A percentile compares a stretch with the other conserved stretches of the same genome.
phyloP scores from a whole-genome alignment of 2,329 filamentous ascomycete species.

The Fusarium sp. region DNA sequence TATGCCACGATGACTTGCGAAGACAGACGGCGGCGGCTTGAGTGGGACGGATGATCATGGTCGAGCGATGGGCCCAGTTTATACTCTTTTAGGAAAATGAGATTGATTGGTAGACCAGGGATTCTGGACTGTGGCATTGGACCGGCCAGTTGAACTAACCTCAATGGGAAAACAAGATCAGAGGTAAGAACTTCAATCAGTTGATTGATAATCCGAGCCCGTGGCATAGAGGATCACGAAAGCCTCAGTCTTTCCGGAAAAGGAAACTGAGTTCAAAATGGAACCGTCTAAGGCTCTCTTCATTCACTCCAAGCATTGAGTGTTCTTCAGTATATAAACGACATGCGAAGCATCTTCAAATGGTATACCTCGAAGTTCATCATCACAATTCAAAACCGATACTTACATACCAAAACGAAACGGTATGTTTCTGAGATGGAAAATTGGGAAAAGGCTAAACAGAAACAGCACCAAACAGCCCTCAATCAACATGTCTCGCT shows the following conservation, averaged over 20 bases:
- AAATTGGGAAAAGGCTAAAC: background rate
- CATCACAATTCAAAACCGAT: background rate
- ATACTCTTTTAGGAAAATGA: conserved; percentile 22
- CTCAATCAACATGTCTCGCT: background rate
- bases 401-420: background rate
- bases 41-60: background rate
- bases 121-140: background rate
- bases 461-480: too few species aligned
- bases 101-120: background rate
- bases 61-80: background rate
- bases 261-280: background rate
- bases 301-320: too few species aligned
- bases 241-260: background rate
- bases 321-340: background rate
- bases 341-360: background rate
- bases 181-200: background rate
- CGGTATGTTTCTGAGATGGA: background rate
- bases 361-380: background rate
- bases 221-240: background rate
- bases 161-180: background rate
- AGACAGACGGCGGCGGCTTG: background rate
- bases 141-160: background rate
- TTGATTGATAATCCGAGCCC: background rate
- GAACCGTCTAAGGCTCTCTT: accelerated
- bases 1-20: background rate